A percentile compares a stretch with the other conserved stretches of the same genome.
These are phyloP conservation scores for Ciborinia camelliae DNA, from an alignment of 2,329 filamentous ascomycete species.

Conservation along the genomic window DNA sequence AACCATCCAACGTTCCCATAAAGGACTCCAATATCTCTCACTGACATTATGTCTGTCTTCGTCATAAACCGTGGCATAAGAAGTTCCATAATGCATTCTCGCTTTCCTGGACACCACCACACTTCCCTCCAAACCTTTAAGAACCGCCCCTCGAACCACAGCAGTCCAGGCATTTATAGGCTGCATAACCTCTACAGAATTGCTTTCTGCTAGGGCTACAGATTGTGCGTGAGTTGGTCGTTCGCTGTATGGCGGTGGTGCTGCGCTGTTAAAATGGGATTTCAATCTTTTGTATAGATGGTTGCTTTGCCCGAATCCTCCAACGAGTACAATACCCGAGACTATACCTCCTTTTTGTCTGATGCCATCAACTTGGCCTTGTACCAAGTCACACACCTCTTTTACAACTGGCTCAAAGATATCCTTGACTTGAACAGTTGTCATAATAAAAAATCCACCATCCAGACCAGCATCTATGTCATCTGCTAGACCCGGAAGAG, in stretches of 20 bases:
- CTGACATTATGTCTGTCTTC: constrained; percentile 68
- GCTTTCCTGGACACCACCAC: constrained; percentile 74
- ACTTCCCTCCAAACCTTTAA: constrained; percentile 71
- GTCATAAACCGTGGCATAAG: constrained; percentile 77
- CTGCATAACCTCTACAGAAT: constrained; percentile 75
- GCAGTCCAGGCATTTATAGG: constrained; percentile 80
- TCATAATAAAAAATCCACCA: constrained; percentile 73
- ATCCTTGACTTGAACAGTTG: constrained; percentile 63
- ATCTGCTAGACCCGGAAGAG: constrained; percentile 73
- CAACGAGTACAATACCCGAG: constrained; percentile 75
- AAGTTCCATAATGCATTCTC: constrained; percentile 71
- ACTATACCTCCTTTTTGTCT: constrained; percentile 59
- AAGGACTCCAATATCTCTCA: constrained; percentile 74
- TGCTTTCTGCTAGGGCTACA: constrained; percentile 46
- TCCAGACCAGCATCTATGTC: constrained; percentile 73
- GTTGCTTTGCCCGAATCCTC: constrained; percentile 77
- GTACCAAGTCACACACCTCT: constrained; percentile 64
- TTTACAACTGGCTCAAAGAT: constrained; percentile 75
- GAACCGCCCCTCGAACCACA: constrained; percentile 72
- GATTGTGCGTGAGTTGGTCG: constrained; percentile 62
- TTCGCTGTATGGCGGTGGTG: constrained; percentile 60
- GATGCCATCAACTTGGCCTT: constrained; percentile 63
- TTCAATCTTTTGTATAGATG: constrained; percentile 72
- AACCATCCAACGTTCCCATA: constrained; percentile 83
- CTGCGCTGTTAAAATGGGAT: constrained; percentile 56